phyloP scores from a whole-genome alignment of 1,284 basidiomycete genomes.

The Pseudozyma hubeiensis region DNA sequence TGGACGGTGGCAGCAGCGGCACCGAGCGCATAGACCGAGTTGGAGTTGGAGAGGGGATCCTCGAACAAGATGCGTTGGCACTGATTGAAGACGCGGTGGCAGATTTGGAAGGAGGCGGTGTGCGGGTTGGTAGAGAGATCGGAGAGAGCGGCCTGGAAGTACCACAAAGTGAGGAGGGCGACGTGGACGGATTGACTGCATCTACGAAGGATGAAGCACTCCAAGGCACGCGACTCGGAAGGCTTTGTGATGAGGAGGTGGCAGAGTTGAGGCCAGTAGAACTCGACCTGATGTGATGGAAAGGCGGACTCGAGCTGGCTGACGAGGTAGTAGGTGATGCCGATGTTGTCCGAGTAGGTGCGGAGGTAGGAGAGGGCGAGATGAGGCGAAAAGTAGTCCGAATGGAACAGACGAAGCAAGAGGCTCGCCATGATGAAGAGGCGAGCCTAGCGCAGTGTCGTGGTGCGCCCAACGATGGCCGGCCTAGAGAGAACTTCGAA shows the following conservation, averaged over 20 bases:
- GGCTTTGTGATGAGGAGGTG: constrained; percentile 66
- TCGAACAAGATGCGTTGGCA: constrained; percentile 98
- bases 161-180: constrained; percentile 66
- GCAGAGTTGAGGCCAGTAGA: constrained; percentile 68
- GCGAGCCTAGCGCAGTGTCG: background rate
- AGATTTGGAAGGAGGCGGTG: constrained; percentile 86
- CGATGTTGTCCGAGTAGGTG: constrained; percentile 66
- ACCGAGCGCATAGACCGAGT: constrained; percentile 34
- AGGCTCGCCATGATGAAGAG: constrained; percentile 59
- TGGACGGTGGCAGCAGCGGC: constrained; percentile 10
- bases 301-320: constrained; percentile 59
- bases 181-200: constrained; percentile 66
- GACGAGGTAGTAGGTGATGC: constrained; percentile 67
- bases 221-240: constrained; percentile 62
- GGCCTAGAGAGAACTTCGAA: background rate
- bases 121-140: constrained; percentile 71
- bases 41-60: constrained; percentile 72
- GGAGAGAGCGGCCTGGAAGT: constrained; percentile 65
- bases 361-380: constrained; percentile 66
- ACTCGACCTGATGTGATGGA: constrained; percentile 59
- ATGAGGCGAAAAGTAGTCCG: constrained; percentile 67
- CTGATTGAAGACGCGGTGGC: constrained; percentile 88
- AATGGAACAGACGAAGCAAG: constrained; percentile 66
- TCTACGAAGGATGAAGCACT: constrained; percentile 62
- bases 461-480: background rate